Evolutionary conservation across 2,329 filamentous ascomycete species (phyloP), one percentile per base, ranked within the genome.

Genomic region (Pseudocercospora macadamiae): DNA sequence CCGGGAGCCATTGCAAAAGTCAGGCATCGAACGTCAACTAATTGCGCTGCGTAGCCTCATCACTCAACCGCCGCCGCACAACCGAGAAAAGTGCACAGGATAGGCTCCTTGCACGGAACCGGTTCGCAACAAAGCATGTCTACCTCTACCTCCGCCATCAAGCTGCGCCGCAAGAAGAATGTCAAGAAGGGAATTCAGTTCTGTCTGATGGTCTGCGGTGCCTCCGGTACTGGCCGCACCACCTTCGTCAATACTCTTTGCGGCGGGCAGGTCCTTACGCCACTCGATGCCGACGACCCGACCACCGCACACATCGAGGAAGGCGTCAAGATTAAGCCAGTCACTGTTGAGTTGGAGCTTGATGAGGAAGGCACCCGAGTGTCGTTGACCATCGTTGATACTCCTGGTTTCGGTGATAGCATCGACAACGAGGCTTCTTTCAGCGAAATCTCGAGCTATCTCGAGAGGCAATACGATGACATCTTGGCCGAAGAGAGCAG

Each of bases 161-260:
- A 96, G 90, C 93, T 97, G 77, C 93, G 95, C 82, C 89, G 91
- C 81, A 99, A 99, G 93, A 99, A 99, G 90, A 97, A 99, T 86
- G 93, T 99, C 82, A 97, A 97, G 90, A 97, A 97, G 87, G 95
- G 95, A 76, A 97, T 99, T 76, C 95, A 99, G 85, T 99, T 99
- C 84, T 97, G 93, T 80, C 81, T 99, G 86, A 99, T 99, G 95
- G 95, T 99, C 74, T 97, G 95, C 77, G 95, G 95, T 83, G 95
- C 95, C 76, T 97, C 93, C 71, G 95, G 95, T 79, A 97, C 95
- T 80, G 95, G 95, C 74, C 90, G 95, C 76, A 99, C 95, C 66
- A 99, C 95, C 73, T 99, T 99, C 74, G 95, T 99, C 79, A 99
- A 99, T 84, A 99, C 95, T 53, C 91, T 99, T 68, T 99, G 95